Evolutionary conservation across 164 flowering plant genomes (phyloP).

Genomic region (Nymphaea thermarum): DNA sequence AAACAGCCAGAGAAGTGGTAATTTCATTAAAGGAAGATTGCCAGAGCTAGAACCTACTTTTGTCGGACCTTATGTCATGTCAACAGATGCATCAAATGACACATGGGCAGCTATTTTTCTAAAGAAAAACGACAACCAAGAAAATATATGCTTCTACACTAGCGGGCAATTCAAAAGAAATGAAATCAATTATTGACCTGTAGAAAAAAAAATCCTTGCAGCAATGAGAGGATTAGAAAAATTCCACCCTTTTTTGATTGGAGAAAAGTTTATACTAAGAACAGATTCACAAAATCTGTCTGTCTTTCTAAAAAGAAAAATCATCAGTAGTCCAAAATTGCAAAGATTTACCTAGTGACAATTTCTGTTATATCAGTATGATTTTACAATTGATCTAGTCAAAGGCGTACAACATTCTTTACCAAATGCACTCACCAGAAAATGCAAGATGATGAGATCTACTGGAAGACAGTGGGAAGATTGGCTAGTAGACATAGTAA

Average conservation of each 20-base stretch:
- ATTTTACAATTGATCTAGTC: not conserved
- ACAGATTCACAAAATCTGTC: not conserved
- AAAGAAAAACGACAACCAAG: not conserved
- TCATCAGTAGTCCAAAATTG: not conserved
- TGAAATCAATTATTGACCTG: not conserved
- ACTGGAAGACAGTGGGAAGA: not conserved
- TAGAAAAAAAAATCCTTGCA: not conserved
- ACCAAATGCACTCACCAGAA: not conserved
- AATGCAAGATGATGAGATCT: not conserved
- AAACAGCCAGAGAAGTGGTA: not conserved
- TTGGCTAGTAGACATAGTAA: not conserved
- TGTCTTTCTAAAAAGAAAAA: not conserved
- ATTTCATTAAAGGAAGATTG: not conserved
- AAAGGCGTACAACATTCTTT: not conserved
- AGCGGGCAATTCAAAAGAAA: not conserved
- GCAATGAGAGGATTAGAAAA: not conserved
- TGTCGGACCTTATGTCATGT: not conserved
- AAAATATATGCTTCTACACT: not conserved
- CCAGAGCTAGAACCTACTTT: not conserved
- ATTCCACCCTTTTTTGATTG: not conserved
- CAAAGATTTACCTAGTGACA: conserved; percentile 2
- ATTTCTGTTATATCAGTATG: not conserved
- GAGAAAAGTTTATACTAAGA: not conserved
- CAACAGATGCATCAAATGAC: not conserved
- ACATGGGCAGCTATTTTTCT: not conserved